These are phyloP conservation scores for Thelonectria olida DNA, from an alignment of 2,329 filamentous ascomycete species.

Conservation along the genomic window DNA sequence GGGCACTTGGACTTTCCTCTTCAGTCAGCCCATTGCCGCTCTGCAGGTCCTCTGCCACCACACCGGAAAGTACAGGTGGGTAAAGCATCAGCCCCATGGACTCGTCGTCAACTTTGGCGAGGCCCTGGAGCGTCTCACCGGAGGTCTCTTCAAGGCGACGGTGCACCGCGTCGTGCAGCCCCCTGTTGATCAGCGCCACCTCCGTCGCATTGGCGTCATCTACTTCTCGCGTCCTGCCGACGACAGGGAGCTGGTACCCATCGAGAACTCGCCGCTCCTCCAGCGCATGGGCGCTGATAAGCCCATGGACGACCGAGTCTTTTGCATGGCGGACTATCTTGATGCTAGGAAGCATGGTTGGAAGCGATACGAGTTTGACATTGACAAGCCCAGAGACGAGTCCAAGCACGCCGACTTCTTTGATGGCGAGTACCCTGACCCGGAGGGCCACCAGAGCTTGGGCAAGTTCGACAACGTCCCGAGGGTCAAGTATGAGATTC, in stretches of 20 bases:
- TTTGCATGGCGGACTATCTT: constrained; percentile 41
- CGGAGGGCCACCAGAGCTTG: constrained; percentile 16
- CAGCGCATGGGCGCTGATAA: constrained; percentile 40
- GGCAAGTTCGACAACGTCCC: constrained; percentile 23
- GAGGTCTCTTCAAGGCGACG: constrained; percentile 44
- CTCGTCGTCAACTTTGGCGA: constrained; percentile 51
- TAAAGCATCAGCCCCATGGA: constrained; percentile 46
- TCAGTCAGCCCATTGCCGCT: constrained; percentile 50
- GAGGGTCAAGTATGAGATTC: constrained; percentile 16
- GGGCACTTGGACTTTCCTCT: constrained; percentile 50
- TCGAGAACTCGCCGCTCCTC: constrained; percentile 46
- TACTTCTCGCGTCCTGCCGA: constrained; percentile 52
- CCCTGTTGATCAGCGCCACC: constrained; percentile 47
- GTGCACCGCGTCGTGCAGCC: constrained; percentile 43
- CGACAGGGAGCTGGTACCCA: constrained; percentile 47
- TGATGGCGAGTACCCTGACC: constrained; percentile 20
- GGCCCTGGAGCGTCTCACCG: constrained; percentile 42
- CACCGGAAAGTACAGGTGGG: constrained; percentile 48
- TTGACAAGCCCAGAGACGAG: constrained; percentile 31
- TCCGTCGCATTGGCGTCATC: constrained; percentile 48
- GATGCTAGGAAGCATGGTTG: constrained; percentile 43
- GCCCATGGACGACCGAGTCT: constrained; percentile 40
- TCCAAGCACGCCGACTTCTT: constrained; percentile 24
- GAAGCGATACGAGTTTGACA: constrained; percentile 41
- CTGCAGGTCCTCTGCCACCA: constrained; percentile 48